Conservation (phyloP, 352 stramenopile genomes). For the Phytophthora tubulina region DNA sequence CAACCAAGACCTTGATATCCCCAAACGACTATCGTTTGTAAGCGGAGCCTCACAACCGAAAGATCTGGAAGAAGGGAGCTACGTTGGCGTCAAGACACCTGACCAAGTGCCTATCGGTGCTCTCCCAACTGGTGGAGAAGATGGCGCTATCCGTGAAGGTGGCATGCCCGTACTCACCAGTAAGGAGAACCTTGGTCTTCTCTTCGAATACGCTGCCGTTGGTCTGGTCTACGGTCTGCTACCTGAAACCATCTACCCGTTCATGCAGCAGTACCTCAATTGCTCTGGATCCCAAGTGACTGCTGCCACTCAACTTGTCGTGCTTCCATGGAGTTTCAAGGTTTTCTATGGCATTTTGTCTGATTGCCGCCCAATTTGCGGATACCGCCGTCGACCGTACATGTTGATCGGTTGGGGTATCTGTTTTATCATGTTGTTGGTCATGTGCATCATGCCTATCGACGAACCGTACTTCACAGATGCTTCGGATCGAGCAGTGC, state of each 20-base stretch:
- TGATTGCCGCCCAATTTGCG: slow-evolving; percentile 52
- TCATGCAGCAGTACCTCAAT: slow-evolving; percentile 58
- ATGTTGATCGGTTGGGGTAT: slow-evolving; percentile 65
- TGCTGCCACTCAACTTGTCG: slow-evolving; percentile 47
- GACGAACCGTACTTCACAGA: slow-evolving; percentile 60
- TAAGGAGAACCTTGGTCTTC: slow-evolving; percentile 50
- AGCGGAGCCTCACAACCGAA: slow-evolving; percentile 21
- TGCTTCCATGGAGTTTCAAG: slow-evolving; percentile 62
- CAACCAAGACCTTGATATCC: slow-evolving; percentile 35
- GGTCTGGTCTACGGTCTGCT: slow-evolving; percentile 53
- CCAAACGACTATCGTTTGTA: slow-evolving; percentile 49
- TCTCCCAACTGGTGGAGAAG: slow-evolving; percentile 12
- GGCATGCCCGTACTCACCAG: slow-evolving; percentile 40
- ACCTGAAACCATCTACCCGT: slow-evolving; percentile 55
- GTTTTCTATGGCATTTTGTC: slow-evolving; percentile 19
- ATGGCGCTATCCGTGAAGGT: slow-evolving; percentile 40
- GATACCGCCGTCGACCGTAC: slow-evolving; percentile 64
- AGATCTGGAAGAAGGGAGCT: slow-evolving; percentile 36
- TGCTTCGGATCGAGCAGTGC: slow-evolving; percentile 11
- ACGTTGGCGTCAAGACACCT: slow-evolving; percentile 40
- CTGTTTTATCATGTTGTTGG: slow-evolving; percentile 52
- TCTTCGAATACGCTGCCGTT: slow-evolving; percentile 52
- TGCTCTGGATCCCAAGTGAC: slow-evolving; percentile 51
- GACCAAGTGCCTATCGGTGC: slow-evolving; percentile 16
- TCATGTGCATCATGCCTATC: slow-evolving; percentile 51